Base-by-base conservation (phyloP, 2,329 filamentous ascomycete species). In the Chaetomium strumarium region DNA sequence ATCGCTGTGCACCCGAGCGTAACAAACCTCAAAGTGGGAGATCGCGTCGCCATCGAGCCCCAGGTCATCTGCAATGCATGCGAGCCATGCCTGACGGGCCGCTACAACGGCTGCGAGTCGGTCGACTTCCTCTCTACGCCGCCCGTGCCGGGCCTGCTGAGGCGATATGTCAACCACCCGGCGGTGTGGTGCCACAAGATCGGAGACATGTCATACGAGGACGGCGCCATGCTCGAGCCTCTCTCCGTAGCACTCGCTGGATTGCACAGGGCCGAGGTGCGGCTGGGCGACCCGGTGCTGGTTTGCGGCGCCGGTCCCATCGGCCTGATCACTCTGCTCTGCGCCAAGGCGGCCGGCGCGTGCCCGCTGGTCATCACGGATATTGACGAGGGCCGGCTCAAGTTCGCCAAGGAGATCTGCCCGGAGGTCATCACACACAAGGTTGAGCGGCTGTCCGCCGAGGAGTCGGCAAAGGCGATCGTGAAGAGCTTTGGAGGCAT, bases 111-210 rank as follows among this genome's bases (percentile, higher is more conserved):
- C 55, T 97, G 92, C 75, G 87, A 91, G 64, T 79, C 77, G 48
- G 90, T 96, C 59, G 75, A 80, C 50, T 97, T 97, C 76, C 78
- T 95, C 47, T 95, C 89, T 46, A 97, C 93, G 3, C 92, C 93
- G 9, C 92, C 93, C 12, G 84, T 95, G 30, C 80, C 88, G 9
- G 93, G 92, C 34, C 79, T 97, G 58, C 78, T 97, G 62, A 83
- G 92, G 62, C 83, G 92, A 69, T 96, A 96, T 69, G 88, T 96
- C 73, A 95, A 92, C 75, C 92, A 96, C 75, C 91, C 90, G 2
- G 90, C 91, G 17, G 78, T 86, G 46, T 96, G 91, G 90, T 96
- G 92, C 74, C 90, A 96, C 77, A 95, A 95, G 77, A 93, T 97
- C 62, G 89, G 88, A 44, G 76, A 88, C 70, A 91, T 97, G 86